phyloP scores from a whole-genome alignment of 805 yeast species.

The Myxozyma kluyveri region DNA sequence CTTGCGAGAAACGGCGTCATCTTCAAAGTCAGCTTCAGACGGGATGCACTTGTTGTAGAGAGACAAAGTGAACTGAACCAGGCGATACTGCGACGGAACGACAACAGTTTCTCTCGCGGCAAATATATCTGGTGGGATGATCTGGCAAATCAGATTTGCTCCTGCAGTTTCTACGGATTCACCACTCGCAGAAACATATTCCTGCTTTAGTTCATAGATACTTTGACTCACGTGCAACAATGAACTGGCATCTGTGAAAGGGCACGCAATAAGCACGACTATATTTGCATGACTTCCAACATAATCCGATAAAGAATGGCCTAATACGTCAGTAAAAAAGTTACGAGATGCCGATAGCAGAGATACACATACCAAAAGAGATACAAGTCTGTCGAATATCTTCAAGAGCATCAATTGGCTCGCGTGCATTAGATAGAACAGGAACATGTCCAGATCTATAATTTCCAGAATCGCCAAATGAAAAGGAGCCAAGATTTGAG shows the following conservation, averaged over 20 bases:
- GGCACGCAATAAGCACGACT: slow-evolving; percentile 17
- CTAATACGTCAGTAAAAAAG: background rate
- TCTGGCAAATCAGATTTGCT: slow-evolving; percentile 18
- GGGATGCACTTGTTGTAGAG: slow-evolving; percentile 36
- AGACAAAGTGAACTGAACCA: slow-evolving; percentile 34
- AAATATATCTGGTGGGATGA: slow-evolving; percentile 25
- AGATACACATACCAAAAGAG: slow-evolving; percentile 3
- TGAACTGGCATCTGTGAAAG: slow-evolving; percentile 26
- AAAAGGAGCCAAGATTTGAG: slow-evolving; percentile 37
- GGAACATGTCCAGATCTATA: slow-evolving; percentile 26
- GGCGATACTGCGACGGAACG: slow-evolving; percentile 34
- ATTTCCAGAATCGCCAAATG: slow-evolving; percentile 22
- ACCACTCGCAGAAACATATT: slow-evolving; percentile 1
- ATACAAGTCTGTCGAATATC: slow-evolving; percentile 12
- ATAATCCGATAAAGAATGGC: slow-evolving; percentile 8
- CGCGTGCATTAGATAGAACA: slow-evolving; percentile 2
- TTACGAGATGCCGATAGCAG: background rate
- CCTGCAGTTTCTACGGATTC: slow-evolving; percentile 4
- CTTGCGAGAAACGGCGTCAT: background rate
- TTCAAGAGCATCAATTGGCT: slow-evolving; percentile 19
- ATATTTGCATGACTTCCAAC: slow-evolving; percentile 12
- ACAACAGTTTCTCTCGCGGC: slow-evolving; percentile 34
- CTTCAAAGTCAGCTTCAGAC: slow-evolving; percentile 2
- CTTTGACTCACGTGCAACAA: slow-evolving; percentile 25
- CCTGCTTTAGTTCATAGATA: slow-evolving; percentile 18